These are phyloP conservation scores for Serendipita sp. DNA, from an alignment of 768 basidiomycete species.

Conservation along the genomic window DNA sequence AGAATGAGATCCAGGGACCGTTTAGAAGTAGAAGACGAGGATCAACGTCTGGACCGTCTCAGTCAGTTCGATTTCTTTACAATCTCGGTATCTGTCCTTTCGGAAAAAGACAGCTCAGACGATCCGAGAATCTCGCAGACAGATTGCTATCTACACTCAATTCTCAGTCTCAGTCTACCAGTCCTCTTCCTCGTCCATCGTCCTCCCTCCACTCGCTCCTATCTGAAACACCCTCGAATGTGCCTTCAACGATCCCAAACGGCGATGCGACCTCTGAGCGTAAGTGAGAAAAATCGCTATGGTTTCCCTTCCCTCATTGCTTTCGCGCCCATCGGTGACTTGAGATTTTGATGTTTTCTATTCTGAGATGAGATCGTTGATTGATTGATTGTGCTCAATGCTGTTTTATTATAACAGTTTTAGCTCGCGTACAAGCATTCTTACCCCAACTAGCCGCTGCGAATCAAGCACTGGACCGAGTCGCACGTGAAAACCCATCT, in stretches of 20 bases:
- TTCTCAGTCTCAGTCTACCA: slow-evolving; percentile 20
- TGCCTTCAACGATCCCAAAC: too few relatives aligned
- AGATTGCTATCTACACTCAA: not conserved
- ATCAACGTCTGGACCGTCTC: slow-evolving; percentile 27
- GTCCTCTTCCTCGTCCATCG: too few relatives aligned
- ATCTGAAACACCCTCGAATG: too few relatives aligned
- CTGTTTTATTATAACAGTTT: slow-evolving; percentile 26
- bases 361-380: too few relatives aligned
- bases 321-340: too few relatives aligned
- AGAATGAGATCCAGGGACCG: slow-evolving; percentile 11
- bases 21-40: slow-evolving; percentile 35
- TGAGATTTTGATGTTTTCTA: too few relatives aligned
- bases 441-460: slow-evolving; percentile 52
- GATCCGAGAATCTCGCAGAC: slow-evolving; percentile 5
- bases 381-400: too few relatives aligned
- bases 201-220: too few relatives aligned
- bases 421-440: slow-evolving; percentile 50
- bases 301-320: slow-evolving; percentile 28
- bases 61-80: slow-evolving; percentile 20
- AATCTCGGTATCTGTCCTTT: slow-evolving; percentile 19
- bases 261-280: slow-evolving; percentile 22
- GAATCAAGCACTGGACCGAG: slow-evolving; percentile 35
- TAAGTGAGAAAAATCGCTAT: slow-evolving; percentile 28
- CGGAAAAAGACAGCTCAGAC: slow-evolving; percentile 10
- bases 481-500: slow-evolving; percentile 31